Conservation (phyloP, 805 yeast species). For the Yarrowia sp. region DNA sequence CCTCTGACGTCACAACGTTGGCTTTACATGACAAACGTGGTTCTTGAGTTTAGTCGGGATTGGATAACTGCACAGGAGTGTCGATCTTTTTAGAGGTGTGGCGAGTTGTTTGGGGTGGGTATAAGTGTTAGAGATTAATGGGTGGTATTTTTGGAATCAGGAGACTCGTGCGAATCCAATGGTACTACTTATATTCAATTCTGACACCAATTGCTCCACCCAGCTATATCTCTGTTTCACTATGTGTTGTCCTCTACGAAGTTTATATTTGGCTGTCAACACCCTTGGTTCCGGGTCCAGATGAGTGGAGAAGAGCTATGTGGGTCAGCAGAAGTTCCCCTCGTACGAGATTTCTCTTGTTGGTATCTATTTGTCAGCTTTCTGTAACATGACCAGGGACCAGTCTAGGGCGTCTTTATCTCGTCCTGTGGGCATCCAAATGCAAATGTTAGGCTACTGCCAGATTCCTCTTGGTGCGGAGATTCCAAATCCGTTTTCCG, state of each 20-base stretch:
- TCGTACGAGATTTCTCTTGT: too few species aligned
- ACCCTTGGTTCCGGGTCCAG: too few species aligned
- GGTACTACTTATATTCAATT: background rate
- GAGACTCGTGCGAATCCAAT: background rate
- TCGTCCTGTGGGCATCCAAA: too few species aligned
- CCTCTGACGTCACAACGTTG: conserved; percentile 15
- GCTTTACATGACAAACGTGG: conserved; percentile 4
- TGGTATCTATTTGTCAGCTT: too few species aligned
- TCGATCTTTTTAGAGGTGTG: background rate
- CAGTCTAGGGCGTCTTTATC: too few species aligned
- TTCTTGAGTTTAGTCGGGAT: background rate
- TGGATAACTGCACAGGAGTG: background rate
- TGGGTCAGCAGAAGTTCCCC: too few species aligned
- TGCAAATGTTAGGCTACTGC: too few species aligned
- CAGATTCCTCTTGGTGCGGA: too few species aligned
- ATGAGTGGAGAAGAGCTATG: too few species aligned
- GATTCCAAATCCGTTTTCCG: too few species aligned
- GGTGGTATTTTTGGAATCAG: background rate
- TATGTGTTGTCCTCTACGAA: conserved; percentile 6
- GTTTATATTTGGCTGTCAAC: background rate
- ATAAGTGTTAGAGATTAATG: background rate
- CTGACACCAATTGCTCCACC: background rate
- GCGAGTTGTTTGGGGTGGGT: background rate
- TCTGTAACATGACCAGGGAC: too few species aligned
- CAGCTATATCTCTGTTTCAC: background rate